Conservation (phyloP, 257 asterid species). For the Galeopsis tetrahit region DNA sequence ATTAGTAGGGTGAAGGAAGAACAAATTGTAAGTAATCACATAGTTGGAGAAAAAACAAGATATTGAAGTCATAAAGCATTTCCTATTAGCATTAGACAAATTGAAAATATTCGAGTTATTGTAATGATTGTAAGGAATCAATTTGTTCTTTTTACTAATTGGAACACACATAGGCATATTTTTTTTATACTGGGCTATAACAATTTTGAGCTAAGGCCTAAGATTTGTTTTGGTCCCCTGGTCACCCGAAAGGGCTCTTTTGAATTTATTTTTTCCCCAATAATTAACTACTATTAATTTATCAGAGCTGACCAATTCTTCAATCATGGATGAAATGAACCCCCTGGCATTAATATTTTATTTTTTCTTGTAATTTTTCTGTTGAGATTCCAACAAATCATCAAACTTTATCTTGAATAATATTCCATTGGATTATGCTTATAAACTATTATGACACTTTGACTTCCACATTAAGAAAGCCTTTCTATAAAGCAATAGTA, state of each 20-base stretch:
- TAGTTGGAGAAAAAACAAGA: too few relatives aligned
- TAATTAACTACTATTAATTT: not conserved
- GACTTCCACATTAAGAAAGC: constrained; percentile 37
- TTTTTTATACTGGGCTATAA: too few relatives aligned
- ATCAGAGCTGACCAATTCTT: not conserved
- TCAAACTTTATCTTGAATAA: not conserved
- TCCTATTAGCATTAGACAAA: not conserved
- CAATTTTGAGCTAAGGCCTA: too few relatives aligned
- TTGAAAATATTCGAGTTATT: not conserved
- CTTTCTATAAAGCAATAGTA: constrained; percentile 19
- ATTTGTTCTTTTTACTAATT: constrained; percentile 14
- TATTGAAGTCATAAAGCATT: not conserved
- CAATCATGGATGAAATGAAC: not conserved
- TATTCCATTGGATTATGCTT: constrained; percentile 19
- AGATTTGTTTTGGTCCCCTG: too few relatives aligned
- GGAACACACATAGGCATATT: not conserved
- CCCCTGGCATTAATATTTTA: not conserved
- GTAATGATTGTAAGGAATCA: constrained; percentile 28
- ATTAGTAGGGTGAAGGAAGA: too few relatives aligned
- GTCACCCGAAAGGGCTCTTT: too few relatives aligned
- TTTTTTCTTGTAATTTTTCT: not conserved
- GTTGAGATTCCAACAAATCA: constrained; percentile 8
- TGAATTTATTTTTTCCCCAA: not conserved
- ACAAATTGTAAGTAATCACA: too few relatives aligned
- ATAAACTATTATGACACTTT: not conserved